Evolutionary conservation across 2,329 filamentous ascomycete species (phyloP).

Genomic region (Ophiostoma tasmaniense): DNA sequence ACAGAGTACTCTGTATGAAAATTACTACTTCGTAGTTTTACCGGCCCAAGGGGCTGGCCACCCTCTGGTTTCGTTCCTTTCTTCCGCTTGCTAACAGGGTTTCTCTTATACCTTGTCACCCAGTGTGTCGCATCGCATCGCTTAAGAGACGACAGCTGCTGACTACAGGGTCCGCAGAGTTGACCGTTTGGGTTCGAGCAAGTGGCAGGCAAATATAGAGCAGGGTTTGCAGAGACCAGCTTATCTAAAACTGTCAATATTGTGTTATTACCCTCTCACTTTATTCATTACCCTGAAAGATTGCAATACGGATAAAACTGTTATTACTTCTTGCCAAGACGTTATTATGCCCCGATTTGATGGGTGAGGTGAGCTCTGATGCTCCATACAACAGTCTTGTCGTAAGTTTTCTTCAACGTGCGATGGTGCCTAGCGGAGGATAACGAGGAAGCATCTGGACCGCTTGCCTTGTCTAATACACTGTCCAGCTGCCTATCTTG

Average conservation of each 20-base stretch:
- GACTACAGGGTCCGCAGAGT: background rate
- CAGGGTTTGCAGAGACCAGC: background rate
- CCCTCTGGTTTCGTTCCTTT: background rate
- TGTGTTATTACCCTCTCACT: background rate
- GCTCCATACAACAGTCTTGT: background rate
- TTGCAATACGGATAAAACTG: background rate
- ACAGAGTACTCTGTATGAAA: background rate
- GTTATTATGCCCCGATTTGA: background rate
- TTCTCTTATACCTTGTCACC: background rate
- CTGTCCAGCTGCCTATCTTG: background rate
- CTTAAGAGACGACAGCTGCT: background rate
- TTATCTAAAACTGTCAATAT: background rate
- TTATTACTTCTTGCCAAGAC: background rate
- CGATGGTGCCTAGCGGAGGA: background rate
- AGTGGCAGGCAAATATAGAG: background rate
- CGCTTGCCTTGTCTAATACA: background rate
- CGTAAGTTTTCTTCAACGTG: background rate
- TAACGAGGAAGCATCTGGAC: background rate
- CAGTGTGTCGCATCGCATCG: background rate
- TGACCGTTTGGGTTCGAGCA: background rate
- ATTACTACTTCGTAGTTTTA: too few species aligned
- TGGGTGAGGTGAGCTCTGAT: background rate
- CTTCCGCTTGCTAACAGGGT: background rate
- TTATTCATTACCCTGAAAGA: background rate
- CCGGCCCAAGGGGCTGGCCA: conserved; percentile 5